A percentile compares a stretch with the other conserved stretches of the same genome.
Evolutionary conservation across 495 filamentous ascomycete species (phyloP).

Genomic region (Sordaria brevicollis): DNA sequence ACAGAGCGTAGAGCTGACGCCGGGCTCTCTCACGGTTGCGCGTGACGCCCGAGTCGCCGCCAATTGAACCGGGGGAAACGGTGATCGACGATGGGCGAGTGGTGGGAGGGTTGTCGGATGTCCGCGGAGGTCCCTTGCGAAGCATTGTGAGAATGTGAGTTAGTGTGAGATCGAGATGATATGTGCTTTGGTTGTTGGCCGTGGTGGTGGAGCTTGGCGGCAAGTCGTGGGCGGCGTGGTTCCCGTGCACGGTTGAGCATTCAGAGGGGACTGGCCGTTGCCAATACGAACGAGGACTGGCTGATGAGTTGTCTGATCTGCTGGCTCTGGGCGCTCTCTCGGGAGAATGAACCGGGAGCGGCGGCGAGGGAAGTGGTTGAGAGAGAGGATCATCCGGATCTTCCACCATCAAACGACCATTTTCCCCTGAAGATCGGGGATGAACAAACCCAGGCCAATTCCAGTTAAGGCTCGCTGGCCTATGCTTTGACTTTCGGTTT

Average conservation of each 20-base stretch:
- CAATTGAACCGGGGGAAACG: conserved; percentile 6
- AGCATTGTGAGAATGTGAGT: conserved; percentile 14
- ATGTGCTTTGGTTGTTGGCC: neutral
- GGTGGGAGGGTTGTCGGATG: neutral
- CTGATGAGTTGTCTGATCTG: neutral
- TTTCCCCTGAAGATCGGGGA: conserved; percentile 2
- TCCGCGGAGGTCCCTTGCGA: conserved; percentile 8
- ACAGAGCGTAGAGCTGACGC: conserved; percentile 56
- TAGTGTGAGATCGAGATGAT: conserved; percentile 4
- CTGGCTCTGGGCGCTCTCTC: neutral
- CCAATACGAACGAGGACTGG: neutral
- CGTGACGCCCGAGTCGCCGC: conserved; percentile 11
- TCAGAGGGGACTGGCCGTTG: neutral
- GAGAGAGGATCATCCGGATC: conserved; percentile 6
- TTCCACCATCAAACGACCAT: conserved; percentile 6
- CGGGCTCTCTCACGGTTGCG: conserved; percentile 44
- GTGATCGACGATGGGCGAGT: conserved; percentile 1
- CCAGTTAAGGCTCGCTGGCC: conserved; percentile 19
- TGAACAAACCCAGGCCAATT: conserved; percentile 24
- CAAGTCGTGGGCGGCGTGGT: neutral
- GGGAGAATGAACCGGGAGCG: conserved; percentile 7
- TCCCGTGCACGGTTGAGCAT: neutral
- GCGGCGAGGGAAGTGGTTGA: neutral
- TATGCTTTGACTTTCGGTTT: neutral
- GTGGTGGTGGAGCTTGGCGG: neutral